Conservation (phyloP, 2,329 filamentous ascomycete species). For the Endoconidiophora laricicola region DNA sequence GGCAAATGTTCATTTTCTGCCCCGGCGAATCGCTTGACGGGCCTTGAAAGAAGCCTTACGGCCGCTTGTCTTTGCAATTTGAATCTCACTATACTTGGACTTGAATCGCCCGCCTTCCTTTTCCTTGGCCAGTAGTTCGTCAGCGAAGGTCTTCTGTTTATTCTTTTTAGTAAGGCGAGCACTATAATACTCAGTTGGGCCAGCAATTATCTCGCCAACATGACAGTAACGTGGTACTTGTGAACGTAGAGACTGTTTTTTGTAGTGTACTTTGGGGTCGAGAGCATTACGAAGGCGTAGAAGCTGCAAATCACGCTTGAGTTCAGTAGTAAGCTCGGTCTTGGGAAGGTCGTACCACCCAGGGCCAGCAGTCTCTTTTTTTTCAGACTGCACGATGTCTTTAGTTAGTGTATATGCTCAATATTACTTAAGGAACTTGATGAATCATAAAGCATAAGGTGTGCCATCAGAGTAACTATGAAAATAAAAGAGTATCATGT, state of each 20-base stretch:
- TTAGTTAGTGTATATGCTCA: background rate
- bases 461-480: constrained; percentile 59
- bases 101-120: constrained; percentile 44
- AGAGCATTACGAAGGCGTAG: constrained; percentile 78
- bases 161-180: constrained; percentile 72
- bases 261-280: constrained; percentile 80
- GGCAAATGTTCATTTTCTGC: constrained; percentile 1
- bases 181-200: constrained; percentile 74
- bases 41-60: constrained; percentile 64
- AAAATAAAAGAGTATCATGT: constrained; percentile 37
- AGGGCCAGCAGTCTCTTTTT: constrained; percentile 46
- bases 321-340: constrained; percentile 65
- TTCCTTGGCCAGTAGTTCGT: constrained; percentile 54
- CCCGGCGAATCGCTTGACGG: constrained; percentile 2
- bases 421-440: constrained; percentile 58
- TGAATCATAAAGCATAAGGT: constrained; percentile 27
- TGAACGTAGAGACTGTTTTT: constrained; percentile 36
- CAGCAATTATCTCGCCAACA: constrained; percentile 75
- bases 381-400: constrained; percentile 1
- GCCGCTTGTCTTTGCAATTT: constrained; percentile 66
- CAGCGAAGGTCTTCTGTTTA: constrained; percentile 69
- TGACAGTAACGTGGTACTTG: constrained; percentile 70
- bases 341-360: constrained; percentile 80
- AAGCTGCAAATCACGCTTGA: constrained; percentile 80
- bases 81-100: constrained; percentile 74